These are phyloP conservation scores for Lactarius akahatsu DNA, from an alignment of 768 basidiomycete species.

Conservation along the genomic window DNA sequence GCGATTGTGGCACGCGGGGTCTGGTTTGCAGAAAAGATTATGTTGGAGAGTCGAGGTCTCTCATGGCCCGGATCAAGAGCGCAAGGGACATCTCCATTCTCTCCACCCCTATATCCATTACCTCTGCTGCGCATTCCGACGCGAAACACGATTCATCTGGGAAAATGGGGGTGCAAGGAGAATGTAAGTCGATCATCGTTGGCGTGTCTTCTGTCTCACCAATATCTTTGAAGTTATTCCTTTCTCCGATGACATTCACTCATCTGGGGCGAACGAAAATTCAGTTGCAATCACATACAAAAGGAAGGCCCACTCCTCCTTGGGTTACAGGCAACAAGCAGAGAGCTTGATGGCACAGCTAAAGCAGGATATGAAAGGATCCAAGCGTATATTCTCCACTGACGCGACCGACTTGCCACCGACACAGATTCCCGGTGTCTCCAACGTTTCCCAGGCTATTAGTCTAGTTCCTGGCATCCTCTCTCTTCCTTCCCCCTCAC, in stretches of 20 bases:
- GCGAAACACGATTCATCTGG: neutral
- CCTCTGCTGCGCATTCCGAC: constrained; percentile 30
- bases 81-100: constrained; percentile 77
- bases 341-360: constrained; percentile 84
- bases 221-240: neutral
- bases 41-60: constrained; percentile 69
- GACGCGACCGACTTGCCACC: constrained; percentile 56
- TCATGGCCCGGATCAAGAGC: constrained; percentile 80
- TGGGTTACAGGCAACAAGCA: constrained; percentile 72
- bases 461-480: neutral
- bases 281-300: constrained; percentile 30
- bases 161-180: neutral
- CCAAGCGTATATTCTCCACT: constrained; percentile 69
- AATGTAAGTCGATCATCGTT: constrained; percentile 1
- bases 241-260: neutral
- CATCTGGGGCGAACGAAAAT: neutral
- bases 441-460: constrained; percentile 2
- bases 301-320: constrained; percentile 52
- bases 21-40: constrained; percentile 61
- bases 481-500: neutral
- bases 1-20: constrained; percentile 49
- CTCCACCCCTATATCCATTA: constrained; percentile 55
- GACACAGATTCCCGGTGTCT: constrained; percentile 4
- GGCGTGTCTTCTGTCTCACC: neutral
- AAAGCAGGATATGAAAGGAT: constrained; percentile 71